Evolutionary conservation across 495 filamentous ascomycete species (phyloP).

Genomic region (Immersiella caudata): DNA sequence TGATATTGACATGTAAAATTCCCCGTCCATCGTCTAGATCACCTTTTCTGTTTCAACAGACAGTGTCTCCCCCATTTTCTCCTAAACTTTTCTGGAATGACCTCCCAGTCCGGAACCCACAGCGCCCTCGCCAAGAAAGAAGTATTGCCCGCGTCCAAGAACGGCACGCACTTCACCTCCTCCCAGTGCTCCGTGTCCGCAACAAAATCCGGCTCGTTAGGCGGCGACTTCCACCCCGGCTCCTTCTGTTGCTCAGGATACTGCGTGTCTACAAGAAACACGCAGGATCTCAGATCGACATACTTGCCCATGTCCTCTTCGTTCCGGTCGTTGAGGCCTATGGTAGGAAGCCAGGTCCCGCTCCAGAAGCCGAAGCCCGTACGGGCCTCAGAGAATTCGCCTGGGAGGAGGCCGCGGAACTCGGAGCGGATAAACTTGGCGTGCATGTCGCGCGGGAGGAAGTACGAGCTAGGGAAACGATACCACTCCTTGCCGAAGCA

Average conservation of each 20-base stretch:
- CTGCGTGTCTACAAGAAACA: conserved; percentile 85
- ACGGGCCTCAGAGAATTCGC: conserved; percentile 78
- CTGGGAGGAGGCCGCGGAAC: conserved; percentile 87
- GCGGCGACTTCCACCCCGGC: conserved; percentile 34
- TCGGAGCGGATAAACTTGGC: conserved; percentile 89
- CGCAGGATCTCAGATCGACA: conserved; percentile 71
- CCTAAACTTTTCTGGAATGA: conserved; percentile 68
- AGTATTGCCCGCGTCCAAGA: conserved; percentile 80
- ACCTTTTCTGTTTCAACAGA: conserved; percentile 62
- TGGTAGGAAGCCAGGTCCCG: conserved; percentile 77
- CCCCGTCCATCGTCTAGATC: background rate
- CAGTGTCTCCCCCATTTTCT: conserved; percentile 86
- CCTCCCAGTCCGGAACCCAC: conserved; percentile 76
- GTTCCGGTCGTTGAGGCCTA: conserved; percentile 93
- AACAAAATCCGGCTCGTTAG: conserved; percentile 75
- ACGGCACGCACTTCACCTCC: conserved; percentile 67
- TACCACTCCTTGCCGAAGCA: conserved; percentile 99
- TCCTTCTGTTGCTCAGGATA: conserved; percentile 62
- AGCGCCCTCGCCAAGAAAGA: conserved; percentile 72
- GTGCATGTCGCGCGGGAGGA: conserved; percentile 74
- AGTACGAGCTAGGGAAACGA: conserved; percentile 91
- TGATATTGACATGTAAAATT: background rate
- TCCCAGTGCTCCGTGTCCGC: conserved; percentile 74
- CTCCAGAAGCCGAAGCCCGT: conserved; percentile 64
- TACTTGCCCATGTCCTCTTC: conserved; percentile 87